Conservation (phyloP, 768 basidiomycete species). For the Rhizopogon salebrosus region DNA sequence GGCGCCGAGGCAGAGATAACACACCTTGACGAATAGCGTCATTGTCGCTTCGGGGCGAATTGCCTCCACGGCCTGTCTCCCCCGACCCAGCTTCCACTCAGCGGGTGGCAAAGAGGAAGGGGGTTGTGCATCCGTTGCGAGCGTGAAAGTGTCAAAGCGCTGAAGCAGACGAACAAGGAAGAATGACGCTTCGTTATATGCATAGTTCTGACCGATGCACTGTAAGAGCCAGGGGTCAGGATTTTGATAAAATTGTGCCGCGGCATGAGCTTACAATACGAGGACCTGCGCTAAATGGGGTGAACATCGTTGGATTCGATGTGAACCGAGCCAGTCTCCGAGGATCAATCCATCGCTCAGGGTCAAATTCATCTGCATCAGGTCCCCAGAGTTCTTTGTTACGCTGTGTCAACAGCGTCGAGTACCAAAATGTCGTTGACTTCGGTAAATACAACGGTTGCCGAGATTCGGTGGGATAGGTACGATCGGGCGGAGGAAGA, state of each 20-base stretch:
- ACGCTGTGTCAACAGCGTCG: constrained; percentile 62
- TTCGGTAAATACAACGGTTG: constrained; percentile 56
- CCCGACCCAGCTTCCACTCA: constrained; percentile 42
- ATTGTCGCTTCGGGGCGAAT: constrained; percentile 61
- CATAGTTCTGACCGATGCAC: constrained; percentile 73
- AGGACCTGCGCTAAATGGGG: constrained; percentile 73
- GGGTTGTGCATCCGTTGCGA: constrained; percentile 61
- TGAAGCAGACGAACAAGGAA: constrained; percentile 67
- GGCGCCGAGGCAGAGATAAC: constrained; percentile 3
- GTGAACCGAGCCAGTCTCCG: constrained; percentile 44
- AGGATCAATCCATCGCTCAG: constrained; percentile 71
- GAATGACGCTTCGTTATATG: constrained; percentile 72
- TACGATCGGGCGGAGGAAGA: constrained; percentile 47
- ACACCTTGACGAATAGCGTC: constrained; percentile 63
- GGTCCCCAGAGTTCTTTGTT: constrained; percentile 66
- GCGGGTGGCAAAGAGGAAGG: constrained; percentile 54
- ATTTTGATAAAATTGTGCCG: not conserved
- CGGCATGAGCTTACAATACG: constrained; percentile 33
- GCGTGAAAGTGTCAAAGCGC: constrained; percentile 51
- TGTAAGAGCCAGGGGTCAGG: constrained; percentile 19
- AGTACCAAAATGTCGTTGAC: constrained; percentile 50
- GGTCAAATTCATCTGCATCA: constrained; percentile 74
- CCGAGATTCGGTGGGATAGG: constrained; percentile 32
- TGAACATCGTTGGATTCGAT: constrained; percentile 62
- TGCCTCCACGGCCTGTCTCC: constrained; percentile 50